Evolutionary conservation across 306 rosid species (phyloP).

Genomic region (Dryas drummondii): DNA sequence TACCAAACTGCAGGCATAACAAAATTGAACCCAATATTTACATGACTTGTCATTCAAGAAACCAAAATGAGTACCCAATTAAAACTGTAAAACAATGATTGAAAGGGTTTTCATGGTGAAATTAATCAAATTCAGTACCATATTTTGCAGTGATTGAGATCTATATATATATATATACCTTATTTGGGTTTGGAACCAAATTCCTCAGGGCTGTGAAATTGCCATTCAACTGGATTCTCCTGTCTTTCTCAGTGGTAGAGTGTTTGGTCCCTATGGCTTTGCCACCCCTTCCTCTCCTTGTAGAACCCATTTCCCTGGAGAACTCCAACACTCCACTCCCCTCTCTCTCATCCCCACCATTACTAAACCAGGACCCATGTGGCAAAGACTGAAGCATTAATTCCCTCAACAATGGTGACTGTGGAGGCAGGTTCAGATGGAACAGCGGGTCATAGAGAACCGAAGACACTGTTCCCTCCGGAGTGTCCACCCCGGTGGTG

Average conservation of each 20-base stretch:
- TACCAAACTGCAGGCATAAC: neutral
- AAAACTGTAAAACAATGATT: neutral
- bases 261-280: constrained; percentile 37
- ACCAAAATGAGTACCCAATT: neutral
- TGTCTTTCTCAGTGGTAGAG: constrained; percentile 50
- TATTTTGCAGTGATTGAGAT: no score
- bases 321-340: constrained; percentile 67
- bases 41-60: neutral
- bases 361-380: constrained; percentile 42
- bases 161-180: constrained; percentile 33
- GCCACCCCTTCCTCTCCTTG: constrained; percentile 43
- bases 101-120: neutral
- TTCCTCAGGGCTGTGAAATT: constrained; percentile 45
- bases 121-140: neutral
- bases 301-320: constrained; percentile 40
- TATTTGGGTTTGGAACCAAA: constrained; percentile 65
- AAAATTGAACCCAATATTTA: neutral
- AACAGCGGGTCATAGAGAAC: constrained; percentile 12
- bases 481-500: constrained; percentile 22
- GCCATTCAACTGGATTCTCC: constrained; percentile 55
- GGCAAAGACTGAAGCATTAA: constrained; percentile 65
- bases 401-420: constrained; percentile 71
- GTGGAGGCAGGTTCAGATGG: constrained; percentile 45
- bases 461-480: constrained; percentile 6
- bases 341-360: constrained; percentile 62